Base-by-base conservation (phyloP, 2,329 filamentous ascomycete genomes). In the Capronia epimyces region DNA sequence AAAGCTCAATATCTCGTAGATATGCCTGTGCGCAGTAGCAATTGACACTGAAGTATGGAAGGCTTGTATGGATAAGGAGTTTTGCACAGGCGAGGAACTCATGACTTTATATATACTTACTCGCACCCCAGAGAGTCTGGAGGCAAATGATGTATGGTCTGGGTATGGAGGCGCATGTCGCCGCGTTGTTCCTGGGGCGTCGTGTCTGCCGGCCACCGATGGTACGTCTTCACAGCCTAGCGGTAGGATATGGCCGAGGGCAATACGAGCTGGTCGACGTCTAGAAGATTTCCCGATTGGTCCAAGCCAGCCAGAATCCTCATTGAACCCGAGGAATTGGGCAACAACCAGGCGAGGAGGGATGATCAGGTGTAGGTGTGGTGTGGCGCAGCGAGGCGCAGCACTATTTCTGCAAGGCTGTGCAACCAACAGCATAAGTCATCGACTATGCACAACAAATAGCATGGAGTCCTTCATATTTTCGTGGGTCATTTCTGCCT, bases 201-300 rank as follows among this genome's bases (percentile, higher is more conserved):
- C 12, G 15, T 37, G 16, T 37, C 15, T 18, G 6, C 20, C 34
- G 8, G 34, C 34, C 34, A 37, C 20, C 3, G 15, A 37, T 37
- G 34, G 12, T 37, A 20, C 34, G 34, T 37, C 15, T 18, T 20
- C 16, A 29, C 8, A 37, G 5, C 7, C 34, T 37, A 20, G 34
- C 34, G 13, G 29, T 6, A 3, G 29, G 29, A 32, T n/a, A n/a
- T 12, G 13, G 29, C 29, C 29, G 12, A 9, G 13, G 7, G 29
- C 7, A 9, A n/a, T 32, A 32, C 29, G 29, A 32, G 7, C 29
- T 32, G 29, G 12, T 9, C 3, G n/a, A 32, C 29, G 37, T 52
- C 49, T 43, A 24, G 49, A 52, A 52, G 21, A 15, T 25, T 52
- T 37, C 49, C 18, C n/a, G 16, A 44, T 49, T 36, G 15, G 16